Base-by-base conservation (phyloP, 495 filamentous ascomycete species). In the Podospora comata region DNA sequence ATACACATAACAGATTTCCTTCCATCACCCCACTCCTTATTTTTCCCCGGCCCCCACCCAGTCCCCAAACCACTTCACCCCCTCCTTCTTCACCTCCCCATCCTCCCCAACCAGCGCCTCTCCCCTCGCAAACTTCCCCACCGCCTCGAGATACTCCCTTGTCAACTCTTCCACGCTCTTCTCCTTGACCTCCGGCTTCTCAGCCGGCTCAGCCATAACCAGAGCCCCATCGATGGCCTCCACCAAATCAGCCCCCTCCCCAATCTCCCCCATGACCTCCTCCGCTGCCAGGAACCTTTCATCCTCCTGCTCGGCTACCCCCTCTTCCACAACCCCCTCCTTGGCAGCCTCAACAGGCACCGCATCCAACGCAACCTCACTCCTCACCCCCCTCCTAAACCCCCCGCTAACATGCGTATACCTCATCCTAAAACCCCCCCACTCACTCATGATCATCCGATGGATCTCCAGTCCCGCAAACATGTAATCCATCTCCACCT, bases 321-420 rank as follows among this genome's bases (percentile, higher is more conserved):
- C 39, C 39, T 48, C 39, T 48, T 13, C 9, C 39, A 2, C 15
- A 16, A 48, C 39, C 39, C 9, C 39, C 9, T 48, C 15, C 39
- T 13, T 16, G 2, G 9, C 16, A 19, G 61, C 19, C 27, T 67
- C 59, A 27, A 64, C 60, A 28, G 30, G 68, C 13, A 70, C 65
- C n/a, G 80, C 78, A 20, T 81, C 77, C 11, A 87, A 74, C 2
- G 65, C 75, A 6, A 87, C 62, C 72, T 86, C 81, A 18, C 78
- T 67, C 16, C 79, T 67, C 11, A 71, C 74, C 4, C 81, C 82
- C 13, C 79, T 79, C 19, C 77, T 74, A 64, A 74, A 76, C 0
- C 84, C 83, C 16, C 70, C 80, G 34, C 85, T 79, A 63, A 83
- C 76, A 67, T 70, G 77, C 0, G 77, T 80, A 76, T 84, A 87